Conservation (phyloP, 2,329 filamentous ascomycete genomes). For the Cladorrhinum sp. region DNA sequence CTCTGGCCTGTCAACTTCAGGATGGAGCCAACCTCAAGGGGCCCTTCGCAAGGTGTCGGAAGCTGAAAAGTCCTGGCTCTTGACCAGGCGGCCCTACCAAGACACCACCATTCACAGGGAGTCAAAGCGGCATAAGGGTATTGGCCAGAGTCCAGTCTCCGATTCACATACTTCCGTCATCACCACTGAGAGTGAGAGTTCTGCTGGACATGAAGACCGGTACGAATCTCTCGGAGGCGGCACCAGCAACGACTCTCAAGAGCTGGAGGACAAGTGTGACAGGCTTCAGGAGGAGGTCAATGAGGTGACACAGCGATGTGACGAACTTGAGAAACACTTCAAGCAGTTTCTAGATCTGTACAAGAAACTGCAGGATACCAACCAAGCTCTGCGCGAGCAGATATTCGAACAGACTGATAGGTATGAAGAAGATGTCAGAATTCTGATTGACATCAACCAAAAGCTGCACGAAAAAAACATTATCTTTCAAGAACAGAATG, state of each 20-base stretch:
- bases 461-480: neutral
- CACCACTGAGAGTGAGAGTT: too few species aligned
- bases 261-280: neutral
- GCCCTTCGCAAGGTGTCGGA: conserved; percentile 1
- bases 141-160: neutral
- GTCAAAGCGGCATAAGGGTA: conserved; percentile 11
- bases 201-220: neutral
- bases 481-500: conserved; percentile 1
- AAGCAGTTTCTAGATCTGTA: neutral
- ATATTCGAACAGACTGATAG: neutral
- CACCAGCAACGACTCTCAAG: neutral
- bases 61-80: neutral
- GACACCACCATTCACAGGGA: neutral
- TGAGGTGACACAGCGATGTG: neutral
- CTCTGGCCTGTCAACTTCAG: too few species aligned
- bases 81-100: conserved; percentile 2
- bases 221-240: neutral
- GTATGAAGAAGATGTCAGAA: neutral
- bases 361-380: neutral
- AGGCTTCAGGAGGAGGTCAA: neutral
- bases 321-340: neutral
- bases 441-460: neutral
- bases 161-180: neutral
- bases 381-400: neutral
- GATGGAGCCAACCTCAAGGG: too few species aligned